phyloP scores from a whole-genome alignment of 169 alveolate species.

The Blepharisma undulans region DNA sequence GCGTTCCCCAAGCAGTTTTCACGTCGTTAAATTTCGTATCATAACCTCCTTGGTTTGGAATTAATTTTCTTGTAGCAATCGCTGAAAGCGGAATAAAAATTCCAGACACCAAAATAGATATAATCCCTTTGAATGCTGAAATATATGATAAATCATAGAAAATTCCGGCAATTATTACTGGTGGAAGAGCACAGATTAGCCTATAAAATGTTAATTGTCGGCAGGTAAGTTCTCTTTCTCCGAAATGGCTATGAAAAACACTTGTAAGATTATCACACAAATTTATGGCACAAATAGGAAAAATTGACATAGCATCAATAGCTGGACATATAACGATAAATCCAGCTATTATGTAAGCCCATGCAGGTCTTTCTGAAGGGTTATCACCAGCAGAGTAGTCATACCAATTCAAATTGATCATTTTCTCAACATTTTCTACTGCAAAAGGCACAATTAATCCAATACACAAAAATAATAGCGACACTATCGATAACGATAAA shows the following conservation, averaged over 20 bases:
- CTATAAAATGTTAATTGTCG: neutral
- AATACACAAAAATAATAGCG: neutral
- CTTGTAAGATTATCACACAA: neutral
- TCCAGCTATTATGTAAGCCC: slow-evolving; percentile 13
- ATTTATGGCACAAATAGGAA: neutral
- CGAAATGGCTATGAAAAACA: neutral
- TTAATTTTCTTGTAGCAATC: neutral
- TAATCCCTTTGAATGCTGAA: neutral
- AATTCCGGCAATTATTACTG: neutral
- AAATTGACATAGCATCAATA: neutral
- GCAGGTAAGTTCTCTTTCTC: neutral
- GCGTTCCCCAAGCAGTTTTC: neutral
- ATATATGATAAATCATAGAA: neutral
- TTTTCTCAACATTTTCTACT: neutral
- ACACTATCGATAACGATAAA: neutral
- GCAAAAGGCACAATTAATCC: neutral
- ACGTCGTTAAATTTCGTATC: neutral
- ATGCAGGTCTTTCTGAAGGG: neutral
- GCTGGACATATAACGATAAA: neutral
- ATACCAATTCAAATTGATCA: neutral
- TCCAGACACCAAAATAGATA: neutral
- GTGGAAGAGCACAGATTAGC: neutral
- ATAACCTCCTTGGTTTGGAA: neutral
- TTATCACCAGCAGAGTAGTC: neutral
- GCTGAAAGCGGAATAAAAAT: neutral